These are phyloP conservation scores for Dendrobium nobile DNA, from an alignment of 106 monocot species.

Conservation along the genomic window DNA sequence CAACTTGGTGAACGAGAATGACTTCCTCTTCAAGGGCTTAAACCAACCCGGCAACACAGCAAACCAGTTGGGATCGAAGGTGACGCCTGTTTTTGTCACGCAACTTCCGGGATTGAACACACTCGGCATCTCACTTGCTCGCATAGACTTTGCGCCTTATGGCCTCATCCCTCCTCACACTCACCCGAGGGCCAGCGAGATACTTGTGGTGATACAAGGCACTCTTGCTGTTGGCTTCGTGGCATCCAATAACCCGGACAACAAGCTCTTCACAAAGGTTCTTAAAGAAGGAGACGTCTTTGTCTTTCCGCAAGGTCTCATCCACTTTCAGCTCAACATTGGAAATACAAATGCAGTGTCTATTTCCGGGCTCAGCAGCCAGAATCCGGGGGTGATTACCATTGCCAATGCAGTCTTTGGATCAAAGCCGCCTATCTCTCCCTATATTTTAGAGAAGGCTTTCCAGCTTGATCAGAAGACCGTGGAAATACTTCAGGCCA, in stretches of 20 bases:
- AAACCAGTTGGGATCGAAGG: slow-evolving; percentile 36
- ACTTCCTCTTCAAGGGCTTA: slow-evolving; percentile 65
- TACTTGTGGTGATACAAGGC: slow-evolving; percentile 55
- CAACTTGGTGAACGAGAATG: slow-evolving; percentile 20
- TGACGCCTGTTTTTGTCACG: slow-evolving; percentile 44
- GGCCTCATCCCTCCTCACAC: slow-evolving; percentile 80
- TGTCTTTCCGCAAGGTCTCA: slow-evolving; percentile 71
- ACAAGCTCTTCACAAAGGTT: slow-evolving; percentile 31
- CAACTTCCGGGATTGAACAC: slow-evolving; percentile 39
- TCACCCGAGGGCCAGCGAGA: slow-evolving; percentile 65
- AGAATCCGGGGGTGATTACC: slow-evolving; percentile 2
- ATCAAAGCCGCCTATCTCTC: slow-evolving; percentile 10
- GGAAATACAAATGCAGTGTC: slow-evolving; percentile 26
- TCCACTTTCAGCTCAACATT: slow-evolving; percentile 65
- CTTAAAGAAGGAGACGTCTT: slow-evolving; percentile 52
- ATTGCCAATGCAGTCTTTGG: slow-evolving; percentile 5
- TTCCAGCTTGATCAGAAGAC: slow-evolving; percentile 13
- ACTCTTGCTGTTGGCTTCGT: slow-evolving; percentile 62
- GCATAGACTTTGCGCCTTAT: slow-evolving; percentile 43
- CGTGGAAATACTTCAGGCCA: slow-evolving; percentile 1
- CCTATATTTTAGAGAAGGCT: slow-evolving; percentile 1
- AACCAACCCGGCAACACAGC: slow-evolving; percentile 33
- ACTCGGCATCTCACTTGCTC: slow-evolving; percentile 72
- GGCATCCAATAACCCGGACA: slow-evolving; percentile 21
- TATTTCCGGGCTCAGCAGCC: slow-evolving; percentile 48